These are phyloP conservation scores for Glebionis coronaria DNA, from an alignment of 129 eudicot species.

Conservation along the genomic window DNA sequence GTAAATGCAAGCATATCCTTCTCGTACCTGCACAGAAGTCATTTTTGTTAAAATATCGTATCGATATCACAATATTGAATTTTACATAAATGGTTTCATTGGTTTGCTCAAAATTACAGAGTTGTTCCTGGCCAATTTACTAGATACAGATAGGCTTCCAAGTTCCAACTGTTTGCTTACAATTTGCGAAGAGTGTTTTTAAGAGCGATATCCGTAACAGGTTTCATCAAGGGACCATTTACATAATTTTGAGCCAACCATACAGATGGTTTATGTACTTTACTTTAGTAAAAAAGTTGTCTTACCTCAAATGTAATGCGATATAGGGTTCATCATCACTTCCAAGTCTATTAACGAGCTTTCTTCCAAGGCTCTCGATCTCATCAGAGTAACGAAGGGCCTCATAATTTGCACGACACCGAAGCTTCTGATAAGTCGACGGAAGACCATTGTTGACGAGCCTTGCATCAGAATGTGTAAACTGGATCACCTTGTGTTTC, in stretches of 20 bases:
- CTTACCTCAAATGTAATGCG: constrained; percentile 85
- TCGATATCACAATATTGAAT: too few relatives aligned
- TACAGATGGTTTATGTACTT: too few relatives aligned
- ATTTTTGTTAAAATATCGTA: neutral
- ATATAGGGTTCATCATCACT: constrained; percentile 53
- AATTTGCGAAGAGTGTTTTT: too few relatives aligned
- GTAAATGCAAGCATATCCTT: constrained; percentile 98
- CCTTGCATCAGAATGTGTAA: constrained; percentile 78
- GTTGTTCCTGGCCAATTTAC: too few relatives aligned
- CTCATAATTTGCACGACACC: constrained; percentile 79
- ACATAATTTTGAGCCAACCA: too few relatives aligned
- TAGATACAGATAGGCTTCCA: too few relatives aligned
- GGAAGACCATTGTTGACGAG: constrained; percentile 89
- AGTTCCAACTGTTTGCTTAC: too few relatives aligned
- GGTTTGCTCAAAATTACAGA: too few relatives aligned
- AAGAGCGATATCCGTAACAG: too few relatives aligned
- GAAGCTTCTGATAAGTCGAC: constrained; percentile 57
- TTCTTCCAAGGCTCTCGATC: constrained; percentile 65
- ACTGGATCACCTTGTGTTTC: constrained; percentile 70
- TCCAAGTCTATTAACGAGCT: constrained; percentile 51
- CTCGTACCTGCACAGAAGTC: constrained; percentile 45
- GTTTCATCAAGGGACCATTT: too few relatives aligned
- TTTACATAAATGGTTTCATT: too few relatives aligned
- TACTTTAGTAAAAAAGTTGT: neutral
- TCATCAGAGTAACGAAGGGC: constrained; percentile 73